Evolutionary conservation across 1,139 yeast genomes (phyloP), one percentile per base, ranked within the genome.

Genomic region (Yamadazyma songkhlaensis): DNA sequence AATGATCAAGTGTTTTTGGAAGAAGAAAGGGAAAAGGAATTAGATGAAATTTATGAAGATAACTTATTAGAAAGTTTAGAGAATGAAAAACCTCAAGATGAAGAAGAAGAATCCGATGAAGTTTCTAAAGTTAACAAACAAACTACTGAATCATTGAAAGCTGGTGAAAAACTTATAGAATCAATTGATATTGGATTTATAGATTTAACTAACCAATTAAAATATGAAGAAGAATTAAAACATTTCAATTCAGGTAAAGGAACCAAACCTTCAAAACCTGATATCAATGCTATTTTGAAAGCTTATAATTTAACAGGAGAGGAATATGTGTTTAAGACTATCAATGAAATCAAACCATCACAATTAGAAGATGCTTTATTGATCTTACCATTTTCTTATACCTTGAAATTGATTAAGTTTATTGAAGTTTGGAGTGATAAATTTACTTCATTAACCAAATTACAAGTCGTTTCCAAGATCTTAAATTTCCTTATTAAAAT

Each of bases 1-100:
- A 94, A 85, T 42, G 98, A 92, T 57, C 94, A 92, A 51, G 90
- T 92, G 17, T 92, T 92, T 60, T 64, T 94, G 44, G 97, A 92
- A 58, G 99, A 92, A 71, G 98, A 92, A 64, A 75, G 92, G 42
- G 99, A 94, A 56, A 87, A 84, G 60, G 98, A 92, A 59, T 72
- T 89, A 76, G 98, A 92, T 57, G 96, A 90, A 59, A 65, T 83
- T 43, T 88, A 90, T 55, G 98, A 92, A 56, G 73, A 74, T 17
- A 85, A 86, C 9, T 65, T 90, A 36, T 67, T 88, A 37, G 79
- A 77, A 17, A 79, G 88, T 6, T 62, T 87, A 39, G 95, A 87
- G 50, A 32, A 37, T 21, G 43, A 45, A 12, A 77, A 70, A 27
- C 80, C 77, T 31, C 60, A 55, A 20, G 39, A 34, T 4, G 47